These are phyloP conservation scores for Collybia mongolica DNA, from an alignment of 768 basidiomycete species.

Conservation along the genomic window DNA sequence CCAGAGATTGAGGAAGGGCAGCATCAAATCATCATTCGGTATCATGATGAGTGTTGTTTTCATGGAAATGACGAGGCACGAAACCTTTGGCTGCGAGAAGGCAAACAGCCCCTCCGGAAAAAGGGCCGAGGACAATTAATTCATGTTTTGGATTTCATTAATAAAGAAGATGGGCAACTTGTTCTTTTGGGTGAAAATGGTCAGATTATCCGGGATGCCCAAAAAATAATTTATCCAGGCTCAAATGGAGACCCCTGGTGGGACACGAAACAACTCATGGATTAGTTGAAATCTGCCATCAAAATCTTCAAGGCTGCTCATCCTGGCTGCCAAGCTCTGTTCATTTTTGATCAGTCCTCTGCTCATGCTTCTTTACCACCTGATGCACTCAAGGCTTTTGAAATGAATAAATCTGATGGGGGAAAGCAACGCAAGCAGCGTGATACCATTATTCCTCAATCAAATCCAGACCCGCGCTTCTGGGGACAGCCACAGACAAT, in stretches of 20 bases:
- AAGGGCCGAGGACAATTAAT: conserved; percentile 34
- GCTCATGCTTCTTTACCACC: conserved; percentile 20
- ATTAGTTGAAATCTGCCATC: conserved; percentile 30
- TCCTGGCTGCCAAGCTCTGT: conserved; percentile 26
- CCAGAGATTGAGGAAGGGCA: conserved; percentile 21
- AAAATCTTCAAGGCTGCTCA: conserved; percentile 30
- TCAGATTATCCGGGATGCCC: conserved; percentile 22
- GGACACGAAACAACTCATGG: too few relatives aligned
- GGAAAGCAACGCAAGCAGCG: too few relatives aligned
- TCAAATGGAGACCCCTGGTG: too few relatives aligned
- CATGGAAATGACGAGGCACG: too few relatives aligned
- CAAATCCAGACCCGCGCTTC: conserved; percentile 4
- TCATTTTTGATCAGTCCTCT: conserved; percentile 24
- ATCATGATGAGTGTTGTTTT: conserved; percentile 30
- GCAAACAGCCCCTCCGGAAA: conserved; percentile 23
- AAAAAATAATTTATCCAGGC: conserved; percentile 35
- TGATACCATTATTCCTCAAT: conserved; percentile 20
- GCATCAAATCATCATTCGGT: too few relatives aligned
- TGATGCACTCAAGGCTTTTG: conserved; percentile 18
- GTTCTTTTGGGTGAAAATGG: conserved; percentile 19
- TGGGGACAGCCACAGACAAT: background rate
- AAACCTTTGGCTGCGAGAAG: conserved; percentile 19
- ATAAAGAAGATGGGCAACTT: conserved; percentile 28
- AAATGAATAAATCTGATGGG: conserved; percentile 14
- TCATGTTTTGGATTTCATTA: conserved; percentile 40